Conservation (phyloP, 805 yeast genomes). For the Yarrowia sp. region DNA sequence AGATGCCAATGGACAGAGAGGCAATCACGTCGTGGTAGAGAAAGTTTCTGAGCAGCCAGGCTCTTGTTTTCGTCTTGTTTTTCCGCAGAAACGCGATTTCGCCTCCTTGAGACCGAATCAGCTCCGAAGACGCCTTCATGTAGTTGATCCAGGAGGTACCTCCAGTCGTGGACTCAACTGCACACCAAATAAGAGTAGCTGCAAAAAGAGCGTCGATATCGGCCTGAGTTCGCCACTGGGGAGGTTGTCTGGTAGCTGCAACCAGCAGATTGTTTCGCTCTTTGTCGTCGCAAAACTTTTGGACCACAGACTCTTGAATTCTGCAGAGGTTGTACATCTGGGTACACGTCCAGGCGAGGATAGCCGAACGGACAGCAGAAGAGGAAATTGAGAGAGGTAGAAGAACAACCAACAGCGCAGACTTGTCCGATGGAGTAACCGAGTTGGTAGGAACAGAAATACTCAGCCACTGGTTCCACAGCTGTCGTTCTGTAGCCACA, state of each 20-base stretch:
- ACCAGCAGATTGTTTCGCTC: not conserved
- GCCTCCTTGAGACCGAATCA: conserved; percentile 18
- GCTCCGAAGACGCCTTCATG: conserved; percentile 14
- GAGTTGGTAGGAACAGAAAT: conserved; percentile 23
- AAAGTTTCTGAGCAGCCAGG: conserved; percentile 24
- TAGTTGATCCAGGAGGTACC: conserved; percentile 21
- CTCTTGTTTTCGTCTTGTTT: conserved; percentile 19
- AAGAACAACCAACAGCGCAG: not conserved
- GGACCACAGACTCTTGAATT: conserved; percentile 19
- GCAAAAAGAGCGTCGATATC: conserved; percentile 23
- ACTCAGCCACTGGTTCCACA: conserved; percentile 24
- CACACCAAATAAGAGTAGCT: conserved; percentile 21
- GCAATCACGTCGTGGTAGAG: conserved; percentile 24
- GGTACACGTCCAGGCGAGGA: conserved; percentile 19
- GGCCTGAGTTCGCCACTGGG: conserved; percentile 14
- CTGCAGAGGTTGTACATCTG: conserved; percentile 23
- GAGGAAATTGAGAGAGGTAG: conserved; percentile 8
- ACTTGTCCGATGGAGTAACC: conserved; percentile 18
- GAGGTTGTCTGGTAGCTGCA: not conserved
- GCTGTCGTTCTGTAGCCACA: conserved; percentile 10
- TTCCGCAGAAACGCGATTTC: conserved; percentile 19
- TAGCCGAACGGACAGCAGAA: conserved; percentile 7
- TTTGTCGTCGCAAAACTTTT: conserved; percentile 24
- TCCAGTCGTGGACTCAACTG: conserved; percentile 20
- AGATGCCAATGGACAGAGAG: conserved; percentile 8